Percentiles rank a stretch among this genome's conserved stretches.
These are phyloP conservation scores for Calycina herbarum DNA, from an alignment of 2,329 filamentous ascomycete genomes.

Conservation along the genomic window DNA sequence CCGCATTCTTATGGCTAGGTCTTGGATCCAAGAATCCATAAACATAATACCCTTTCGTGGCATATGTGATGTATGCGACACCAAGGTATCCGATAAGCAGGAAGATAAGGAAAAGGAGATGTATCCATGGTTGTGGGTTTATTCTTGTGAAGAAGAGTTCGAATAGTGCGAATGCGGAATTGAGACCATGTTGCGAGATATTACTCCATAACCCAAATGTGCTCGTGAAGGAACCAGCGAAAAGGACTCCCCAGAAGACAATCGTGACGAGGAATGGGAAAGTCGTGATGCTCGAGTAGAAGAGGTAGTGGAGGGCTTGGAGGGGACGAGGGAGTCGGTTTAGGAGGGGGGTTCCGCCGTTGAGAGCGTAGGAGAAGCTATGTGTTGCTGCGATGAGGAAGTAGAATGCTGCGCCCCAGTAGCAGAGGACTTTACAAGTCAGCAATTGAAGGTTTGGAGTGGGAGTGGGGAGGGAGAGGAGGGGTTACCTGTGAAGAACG, in stretches of 20 bases:
- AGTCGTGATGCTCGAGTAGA: conserved; percentile 62
- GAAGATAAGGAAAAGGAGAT: conserved; percentile 67
- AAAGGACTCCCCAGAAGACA: conserved; percentile 69
- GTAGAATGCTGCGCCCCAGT: conserved; percentile 83
- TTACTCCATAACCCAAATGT: conserved; percentile 63
- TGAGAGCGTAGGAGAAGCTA: conserved; percentile 64
- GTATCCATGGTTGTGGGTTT: conserved; percentile 60
- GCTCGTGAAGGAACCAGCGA: conserved; percentile 50
- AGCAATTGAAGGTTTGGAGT: too few species aligned
- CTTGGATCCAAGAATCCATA: conserved; percentile 74
- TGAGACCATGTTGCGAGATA: conserved; percentile 73
- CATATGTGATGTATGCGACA: conserved; percentile 71
- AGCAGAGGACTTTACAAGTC: conserved; percentile 48
- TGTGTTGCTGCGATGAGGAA: conserved; percentile 67
- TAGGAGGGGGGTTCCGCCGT: conserved; percentile 56
- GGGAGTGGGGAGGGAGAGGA: background rate
- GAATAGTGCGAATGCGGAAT: conserved; percentile 71
- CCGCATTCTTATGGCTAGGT: conserved; percentile 10
- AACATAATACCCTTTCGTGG: conserved; percentile 70
- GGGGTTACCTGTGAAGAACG: conserved; percentile 70
- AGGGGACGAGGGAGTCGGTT: conserved; percentile 59
- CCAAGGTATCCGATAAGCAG: conserved; percentile 70
- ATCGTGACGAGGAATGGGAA: conserved; percentile 70
- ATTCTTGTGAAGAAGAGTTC: conserved; percentile 72
- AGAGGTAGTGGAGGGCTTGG: conserved; percentile 63